A percentile compares a stretch with the other conserved stretches of the same genome.
Conservation (phyloP, 306 rosid species). For the Dalbergia cochinchinensis region DNA sequence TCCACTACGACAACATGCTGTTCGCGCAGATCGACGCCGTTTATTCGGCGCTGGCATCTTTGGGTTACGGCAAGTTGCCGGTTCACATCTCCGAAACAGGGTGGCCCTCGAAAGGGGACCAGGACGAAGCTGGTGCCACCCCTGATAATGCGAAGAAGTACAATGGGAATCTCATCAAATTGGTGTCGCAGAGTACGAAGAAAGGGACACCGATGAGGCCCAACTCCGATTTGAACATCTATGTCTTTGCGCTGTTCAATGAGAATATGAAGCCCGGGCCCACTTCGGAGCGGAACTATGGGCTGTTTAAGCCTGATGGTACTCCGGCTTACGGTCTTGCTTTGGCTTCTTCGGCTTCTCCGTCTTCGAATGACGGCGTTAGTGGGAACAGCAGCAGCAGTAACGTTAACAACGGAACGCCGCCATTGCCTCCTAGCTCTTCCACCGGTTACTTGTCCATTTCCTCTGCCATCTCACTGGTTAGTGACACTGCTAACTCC, state of each 20-base stretch:
- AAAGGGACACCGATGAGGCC: constrained; percentile 89
- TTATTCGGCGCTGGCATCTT: constrained; percentile 61
- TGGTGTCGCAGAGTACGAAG: constrained; percentile 52
- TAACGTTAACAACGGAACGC: not conserved
- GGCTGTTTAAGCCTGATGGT: constrained; percentile 90
- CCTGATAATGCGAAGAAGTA: constrained; percentile 89
- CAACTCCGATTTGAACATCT: constrained; percentile 76
- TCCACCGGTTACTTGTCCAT: constrained; percentile 83
- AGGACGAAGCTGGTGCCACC: constrained; percentile 81
- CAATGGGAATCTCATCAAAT: constrained; percentile 78
- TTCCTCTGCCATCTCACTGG: constrained; percentile 73
- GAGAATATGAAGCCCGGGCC: constrained; percentile 99
- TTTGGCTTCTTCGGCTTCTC: constrained; percentile 25
- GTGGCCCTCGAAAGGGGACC: constrained; percentile 98
- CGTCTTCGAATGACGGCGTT: constrained; percentile 35
- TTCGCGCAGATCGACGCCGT: constrained; percentile 97
- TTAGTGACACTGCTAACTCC: constrained; percentile 43
- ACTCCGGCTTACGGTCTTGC: constrained; percentile 74
- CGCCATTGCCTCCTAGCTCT: constrained; percentile 54
- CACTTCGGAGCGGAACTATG: constrained; percentile 90
- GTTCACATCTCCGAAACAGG: constrained; percentile 98
- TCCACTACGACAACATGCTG: constrained; percentile 91
- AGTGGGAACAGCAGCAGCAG: constrained; percentile 18
- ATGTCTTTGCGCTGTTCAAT: constrained; percentile 88
- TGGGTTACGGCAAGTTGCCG: constrained; percentile 73